phyloP scores from a whole-genome alignment of 2,329 filamentous ascomycete species.

The Dactylellina haptotyla region DNA sequence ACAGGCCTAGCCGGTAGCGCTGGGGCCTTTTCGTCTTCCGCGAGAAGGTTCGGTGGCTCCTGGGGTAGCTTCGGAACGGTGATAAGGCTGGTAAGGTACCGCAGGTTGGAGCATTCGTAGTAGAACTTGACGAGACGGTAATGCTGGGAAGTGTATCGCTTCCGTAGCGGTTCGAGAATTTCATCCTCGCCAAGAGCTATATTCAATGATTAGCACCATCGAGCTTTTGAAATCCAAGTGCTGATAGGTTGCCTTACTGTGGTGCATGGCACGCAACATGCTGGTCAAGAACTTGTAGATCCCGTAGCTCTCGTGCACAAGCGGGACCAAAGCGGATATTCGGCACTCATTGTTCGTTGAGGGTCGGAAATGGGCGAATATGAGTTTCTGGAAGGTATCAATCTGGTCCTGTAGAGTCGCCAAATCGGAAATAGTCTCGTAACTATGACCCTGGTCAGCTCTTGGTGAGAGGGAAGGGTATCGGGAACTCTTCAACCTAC shows the following conservation, averaged over 20 bases:
- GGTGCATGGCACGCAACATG: constrained; percentile 98
- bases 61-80: constrained; percentile 95
- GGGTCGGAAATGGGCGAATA: constrained; percentile 94
- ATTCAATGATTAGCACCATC: constrained; percentile 8
- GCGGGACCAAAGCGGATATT: constrained; percentile 89
- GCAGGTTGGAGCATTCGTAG: constrained; percentile 97
- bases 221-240: constrained; percentile 55
- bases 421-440: constrained; percentile 94
- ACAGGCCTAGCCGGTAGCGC: constrained; percentile 80
- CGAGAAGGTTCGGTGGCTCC: constrained; percentile 87
- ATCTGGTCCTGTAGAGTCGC: constrained; percentile 99
- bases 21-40: constrained; percentile 84
- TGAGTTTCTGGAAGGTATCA: constrained; percentile 96
- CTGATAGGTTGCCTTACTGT: constrained; percentile 69
- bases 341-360: constrained; percentile 95
- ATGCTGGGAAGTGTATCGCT: constrained; percentile 93
- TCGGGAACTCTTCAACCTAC: constrained; percentile 63
- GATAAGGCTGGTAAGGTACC: constrained; percentile 95
- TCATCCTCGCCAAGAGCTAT: constrained; percentile 90
- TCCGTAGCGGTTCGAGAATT: constrained; percentile 84
- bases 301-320: constrained; percentile 97
- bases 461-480: neutral
- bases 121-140: constrained; percentile 97
- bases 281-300: constrained; percentile 99
- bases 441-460: constrained; percentile 62